A percentile compares a stretch with the other conserved stretches of the same genome.
These are phyloP conservation scores for Melocanna baccifera DNA, from an alignment of 176 grass and related monocot species.

Conservation along the genomic window DNA sequence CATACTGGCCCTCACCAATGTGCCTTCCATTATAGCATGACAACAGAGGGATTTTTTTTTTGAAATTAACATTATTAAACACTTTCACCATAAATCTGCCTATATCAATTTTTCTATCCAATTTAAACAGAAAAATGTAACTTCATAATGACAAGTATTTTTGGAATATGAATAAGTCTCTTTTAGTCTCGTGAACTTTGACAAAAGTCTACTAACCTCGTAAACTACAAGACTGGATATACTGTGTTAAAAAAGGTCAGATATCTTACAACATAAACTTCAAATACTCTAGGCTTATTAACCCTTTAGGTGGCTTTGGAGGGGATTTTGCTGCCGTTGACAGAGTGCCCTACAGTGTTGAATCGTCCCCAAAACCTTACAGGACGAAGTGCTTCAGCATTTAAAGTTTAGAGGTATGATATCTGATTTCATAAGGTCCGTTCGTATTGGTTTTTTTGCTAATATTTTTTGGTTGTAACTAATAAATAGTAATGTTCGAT, in stretches of 20 bases:
- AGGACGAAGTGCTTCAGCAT: background rate
- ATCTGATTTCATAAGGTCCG: background rate
- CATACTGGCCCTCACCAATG: background rate
- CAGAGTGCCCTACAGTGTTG: too few relatives aligned
- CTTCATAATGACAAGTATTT: background rate
- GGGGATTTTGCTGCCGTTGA: too few relatives aligned
- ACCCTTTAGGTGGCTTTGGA: too few relatives aligned
- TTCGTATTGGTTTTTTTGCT: too few relatives aligned
- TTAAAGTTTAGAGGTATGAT: background rate
- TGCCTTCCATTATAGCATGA: background rate
- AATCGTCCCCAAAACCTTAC: too few relatives aligned
- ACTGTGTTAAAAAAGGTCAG: background rate
- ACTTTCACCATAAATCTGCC: background rate
- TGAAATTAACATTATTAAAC: background rate
- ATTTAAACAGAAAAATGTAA: background rate
- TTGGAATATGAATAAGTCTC: background rate
- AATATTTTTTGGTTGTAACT: too few relatives aligned
- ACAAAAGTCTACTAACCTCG: too few relatives aligned
- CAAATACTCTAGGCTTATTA: background rate
- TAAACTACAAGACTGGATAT: background rate
- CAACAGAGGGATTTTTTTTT: background rate
- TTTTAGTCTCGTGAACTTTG: background rate
- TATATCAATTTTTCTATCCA: background rate
- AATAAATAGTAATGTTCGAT: too few relatives aligned
- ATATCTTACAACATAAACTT: background rate